Evolutionary conservation across 768 basidiomycete genomes (phyloP).

Genomic region (Pisolithus microcarpus): DNA sequence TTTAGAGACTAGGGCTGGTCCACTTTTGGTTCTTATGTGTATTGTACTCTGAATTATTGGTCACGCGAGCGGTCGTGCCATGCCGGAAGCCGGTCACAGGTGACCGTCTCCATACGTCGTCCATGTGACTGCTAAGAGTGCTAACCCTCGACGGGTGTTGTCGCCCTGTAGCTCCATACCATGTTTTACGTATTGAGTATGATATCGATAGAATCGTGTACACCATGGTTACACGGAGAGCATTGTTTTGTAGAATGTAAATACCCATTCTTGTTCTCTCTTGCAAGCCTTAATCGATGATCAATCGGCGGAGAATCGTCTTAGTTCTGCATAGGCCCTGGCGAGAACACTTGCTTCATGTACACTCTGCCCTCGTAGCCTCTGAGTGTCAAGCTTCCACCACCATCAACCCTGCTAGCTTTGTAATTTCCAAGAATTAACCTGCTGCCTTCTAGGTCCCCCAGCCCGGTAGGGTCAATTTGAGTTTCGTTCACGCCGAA

Average conservation of each 20-base stretch:
- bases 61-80: not conserved
- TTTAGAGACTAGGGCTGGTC: not conserved
- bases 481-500: constrained; percentile 29
- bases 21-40: not conserved
- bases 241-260: not conserved
- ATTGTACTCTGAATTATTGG: not conserved
- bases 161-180: not conserved
- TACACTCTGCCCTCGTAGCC: constrained; percentile 28
- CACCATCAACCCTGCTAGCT: not conserved
- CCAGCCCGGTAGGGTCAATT: constrained; percentile 6
- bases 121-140: not conserved
- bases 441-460: constrained; percentile 1
- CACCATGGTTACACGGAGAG: not conserved
- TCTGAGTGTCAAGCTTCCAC: constrained; percentile 8
- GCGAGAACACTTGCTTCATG: constrained; percentile 2
- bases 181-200: not conserved
- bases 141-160: not conserved
- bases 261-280: not conserved
- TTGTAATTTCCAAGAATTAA: constrained; percentile 25
- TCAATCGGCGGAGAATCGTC: not conserved
- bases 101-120: not conserved
- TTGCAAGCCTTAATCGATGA: not conserved
- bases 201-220: not conserved
- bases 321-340: not conserved
- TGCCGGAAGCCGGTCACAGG: not conserved